Evolutionary conservation across 2,329 filamentous ascomycete species (phyloP).

Genomic region (Aureobasidium mangrovei): DNA sequence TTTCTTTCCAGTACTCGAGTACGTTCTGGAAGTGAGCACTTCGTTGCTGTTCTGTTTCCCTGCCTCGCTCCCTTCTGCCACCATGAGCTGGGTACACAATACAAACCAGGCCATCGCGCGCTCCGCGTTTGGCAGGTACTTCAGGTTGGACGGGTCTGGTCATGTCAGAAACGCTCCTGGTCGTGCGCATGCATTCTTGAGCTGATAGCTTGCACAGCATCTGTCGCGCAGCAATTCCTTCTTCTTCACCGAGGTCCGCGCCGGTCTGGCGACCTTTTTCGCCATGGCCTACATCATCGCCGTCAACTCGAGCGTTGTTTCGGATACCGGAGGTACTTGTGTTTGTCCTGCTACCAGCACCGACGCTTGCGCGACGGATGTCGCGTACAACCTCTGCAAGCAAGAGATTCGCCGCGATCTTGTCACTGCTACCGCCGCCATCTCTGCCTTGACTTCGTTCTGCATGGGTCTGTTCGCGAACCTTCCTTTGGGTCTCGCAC

Average conservation of each 20-base stretch:
- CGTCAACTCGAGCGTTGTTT: conserved; percentile 56
- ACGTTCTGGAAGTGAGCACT: background rate
- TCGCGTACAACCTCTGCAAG: conserved; percentile 55
- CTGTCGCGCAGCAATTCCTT: conserved; percentile 63
- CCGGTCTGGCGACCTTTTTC: conserved; percentile 62
- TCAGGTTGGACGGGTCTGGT: conserved; percentile 72
- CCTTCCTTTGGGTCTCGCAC: conserved; percentile 48
- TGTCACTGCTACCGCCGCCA: conserved; percentile 77
- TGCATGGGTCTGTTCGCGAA: conserved; percentile 78
- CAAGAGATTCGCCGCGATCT: conserved; percentile 62
- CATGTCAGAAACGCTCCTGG: conserved; percentile 47
- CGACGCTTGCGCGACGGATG: conserved; percentile 47
- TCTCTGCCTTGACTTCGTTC: conserved; percentile 70
- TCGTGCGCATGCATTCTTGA: conserved; percentile 12
- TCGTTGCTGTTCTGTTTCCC: background rate
- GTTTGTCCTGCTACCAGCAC: conserved; percentile 50
- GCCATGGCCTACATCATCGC: conserved; percentile 73
- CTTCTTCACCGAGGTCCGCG: conserved; percentile 78
- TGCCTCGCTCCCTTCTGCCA: background rate
- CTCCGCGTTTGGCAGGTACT: conserved; percentile 61
- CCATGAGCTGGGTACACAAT: conserved; percentile 20
- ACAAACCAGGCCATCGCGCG: conserved; percentile 46
- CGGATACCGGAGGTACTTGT: conserved; percentile 66
- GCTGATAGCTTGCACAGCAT: conserved; percentile 38
- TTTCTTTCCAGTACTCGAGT: background rate